Evolutionary conservation across 106 monocot species (phyloP).

Genomic region (Dendrobium huoshanense): DNA sequence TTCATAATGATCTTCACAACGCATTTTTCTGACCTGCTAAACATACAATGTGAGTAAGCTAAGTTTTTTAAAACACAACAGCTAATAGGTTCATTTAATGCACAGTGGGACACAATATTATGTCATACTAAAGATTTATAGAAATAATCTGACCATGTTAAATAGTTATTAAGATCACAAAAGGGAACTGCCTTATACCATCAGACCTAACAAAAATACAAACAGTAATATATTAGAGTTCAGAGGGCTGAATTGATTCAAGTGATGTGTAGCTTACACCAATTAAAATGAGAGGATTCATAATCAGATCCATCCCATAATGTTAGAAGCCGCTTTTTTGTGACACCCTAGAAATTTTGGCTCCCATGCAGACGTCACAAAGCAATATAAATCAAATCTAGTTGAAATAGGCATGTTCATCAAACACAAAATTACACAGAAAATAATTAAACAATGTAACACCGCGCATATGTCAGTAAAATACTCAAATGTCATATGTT

Average conservation of each 20-base stretch:
- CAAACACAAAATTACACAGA: no score
- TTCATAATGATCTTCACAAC: slow-evolving; percentile 56
- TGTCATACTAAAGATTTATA: not conserved
- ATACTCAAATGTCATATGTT: no score
- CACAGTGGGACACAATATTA: not conserved
- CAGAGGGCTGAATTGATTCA: not conserved
- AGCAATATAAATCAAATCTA: no score
- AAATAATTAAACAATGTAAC: no score
- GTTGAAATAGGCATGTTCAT: no score
- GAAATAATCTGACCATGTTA: not conserved
- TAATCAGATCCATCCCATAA: not conserved
- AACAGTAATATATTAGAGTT: not conserved
- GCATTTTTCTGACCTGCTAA: slow-evolving; percentile 66
- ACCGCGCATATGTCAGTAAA: no score
- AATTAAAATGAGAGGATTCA: not conserved
- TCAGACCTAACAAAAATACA: not conserved
- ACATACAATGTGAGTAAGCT: not conserved
- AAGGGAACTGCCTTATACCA: not conserved
- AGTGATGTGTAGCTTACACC: not conserved
- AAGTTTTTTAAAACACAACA: not conserved
- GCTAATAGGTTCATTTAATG: not conserved
- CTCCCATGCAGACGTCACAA: no score
- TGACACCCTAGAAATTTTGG: not conserved
- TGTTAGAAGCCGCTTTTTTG: not conserved
- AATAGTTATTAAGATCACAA: not conserved